Percentiles rank a stretch among this genome's conserved stretches.
These are phyloP conservation scores for Eutrema yunnanense DNA, from an alignment of 345 rosid genomes.

Conservation along the genomic window DNA sequence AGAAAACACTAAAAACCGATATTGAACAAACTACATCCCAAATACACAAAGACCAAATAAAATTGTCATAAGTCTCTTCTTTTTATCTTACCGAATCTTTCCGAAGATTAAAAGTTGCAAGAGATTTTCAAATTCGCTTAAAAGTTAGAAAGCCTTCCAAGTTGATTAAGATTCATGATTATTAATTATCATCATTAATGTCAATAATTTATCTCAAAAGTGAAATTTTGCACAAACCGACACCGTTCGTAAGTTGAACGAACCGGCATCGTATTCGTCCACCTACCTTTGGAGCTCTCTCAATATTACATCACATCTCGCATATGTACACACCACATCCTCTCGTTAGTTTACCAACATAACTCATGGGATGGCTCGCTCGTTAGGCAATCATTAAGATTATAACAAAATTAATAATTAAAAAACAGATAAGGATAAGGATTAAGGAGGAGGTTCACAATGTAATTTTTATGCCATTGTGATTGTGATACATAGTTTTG, in stretches of 20 bases:
- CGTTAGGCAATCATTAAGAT: constrained; percentile 3
- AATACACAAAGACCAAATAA: no score
- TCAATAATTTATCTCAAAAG: background rate
- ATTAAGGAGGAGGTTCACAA: background rate
- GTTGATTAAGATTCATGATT: background rate
- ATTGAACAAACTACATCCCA: no score
- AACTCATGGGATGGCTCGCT: background rate
- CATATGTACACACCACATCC: background rate
- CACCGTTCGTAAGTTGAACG: background rate
- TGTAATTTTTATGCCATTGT: background rate
- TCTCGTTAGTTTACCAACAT: constrained; percentile 27
- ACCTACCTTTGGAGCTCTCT: constrained; percentile 13
- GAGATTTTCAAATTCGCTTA: no score
- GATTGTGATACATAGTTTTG: background rate
- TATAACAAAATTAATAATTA: background rate
- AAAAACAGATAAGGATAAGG: background rate
- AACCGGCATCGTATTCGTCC: background rate
- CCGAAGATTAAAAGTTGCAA: no score
- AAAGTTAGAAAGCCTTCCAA: no score
- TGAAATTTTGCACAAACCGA: constrained; percentile 3
- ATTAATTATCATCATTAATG: background rate
- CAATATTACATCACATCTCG: constrained; percentile 5
- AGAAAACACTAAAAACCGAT: no score
- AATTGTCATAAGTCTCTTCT: no score
- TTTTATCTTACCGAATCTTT: no score